Conservation (phyloP, 768 basidiomycete genomes). For the Pleurotus tuber-regium region DNA sequence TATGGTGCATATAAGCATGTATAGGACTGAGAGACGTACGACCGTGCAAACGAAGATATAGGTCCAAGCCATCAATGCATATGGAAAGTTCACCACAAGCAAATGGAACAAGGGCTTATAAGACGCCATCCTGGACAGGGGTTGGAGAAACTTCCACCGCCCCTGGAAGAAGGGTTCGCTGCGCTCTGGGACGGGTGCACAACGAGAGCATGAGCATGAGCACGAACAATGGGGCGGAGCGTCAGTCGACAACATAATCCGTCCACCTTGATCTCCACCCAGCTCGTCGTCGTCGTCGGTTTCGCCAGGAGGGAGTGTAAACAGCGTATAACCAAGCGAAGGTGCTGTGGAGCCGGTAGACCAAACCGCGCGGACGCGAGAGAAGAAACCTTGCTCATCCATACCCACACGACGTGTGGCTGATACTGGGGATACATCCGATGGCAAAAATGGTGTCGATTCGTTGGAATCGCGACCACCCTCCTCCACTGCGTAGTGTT, state of each 20-base stretch:
- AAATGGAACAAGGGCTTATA: constrained; percentile 67
- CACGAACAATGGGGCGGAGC: constrained; percentile 1
- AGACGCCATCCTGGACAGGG: constrained; percentile 51
- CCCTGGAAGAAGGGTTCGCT: constrained; percentile 36
- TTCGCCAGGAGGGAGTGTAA: constrained; percentile 58
- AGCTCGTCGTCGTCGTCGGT: constrained; percentile 30
- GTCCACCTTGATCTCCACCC: constrained; percentile 18
- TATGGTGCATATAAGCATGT: background rate
- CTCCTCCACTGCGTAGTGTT: background rate
- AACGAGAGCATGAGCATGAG: background rate
- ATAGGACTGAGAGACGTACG: constrained; percentile 39
- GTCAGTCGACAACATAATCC: constrained; percentile 8
- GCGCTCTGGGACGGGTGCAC: constrained; percentile 14
- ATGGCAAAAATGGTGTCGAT: background rate
- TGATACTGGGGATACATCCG: too few relatives aligned
- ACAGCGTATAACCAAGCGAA: constrained; percentile 63
- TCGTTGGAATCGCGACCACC: background rate
- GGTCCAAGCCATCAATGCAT: constrained; percentile 66
- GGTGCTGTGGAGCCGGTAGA: constrained; percentile 52
- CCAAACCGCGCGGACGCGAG: constrained; percentile 26
- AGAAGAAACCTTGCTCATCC: background rate
- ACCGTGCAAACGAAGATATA: constrained; percentile 77
- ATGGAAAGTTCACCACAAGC: constrained; percentile 71
- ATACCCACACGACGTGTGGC: too few relatives aligned
- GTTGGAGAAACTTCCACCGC: constrained; percentile 70